Base-by-base conservation (phyloP, 2,329 filamentous ascomycete species). In the Pseudogymnoascus sp. region DNA sequence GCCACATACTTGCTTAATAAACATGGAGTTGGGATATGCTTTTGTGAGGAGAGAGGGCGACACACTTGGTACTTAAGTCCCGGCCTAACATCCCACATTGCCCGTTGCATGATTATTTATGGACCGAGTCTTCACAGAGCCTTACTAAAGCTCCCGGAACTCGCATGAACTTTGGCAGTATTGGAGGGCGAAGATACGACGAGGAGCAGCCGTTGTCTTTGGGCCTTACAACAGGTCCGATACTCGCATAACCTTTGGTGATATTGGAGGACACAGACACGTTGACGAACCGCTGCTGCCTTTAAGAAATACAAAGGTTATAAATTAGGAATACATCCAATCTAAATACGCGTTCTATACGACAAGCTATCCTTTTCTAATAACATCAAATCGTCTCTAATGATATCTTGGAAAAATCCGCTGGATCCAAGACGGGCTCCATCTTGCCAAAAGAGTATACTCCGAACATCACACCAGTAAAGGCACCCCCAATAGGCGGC, bases 381-480 rank as follows among this genome's bases (percentile, higher is more conserved):
- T 55, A 17, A 33, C 33, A 55, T 33, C 29, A 55, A 31, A 55
- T n/a, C 5, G 48, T 17, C 48, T 55, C 27, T 29, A 55, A 33
- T 17, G 48, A 55, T 55, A 55, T 55, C 29, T 55, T 33, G 48
- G 48, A 55, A 12, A 67, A 67, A 25, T 63, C 62, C 13, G 66
- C 66, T 4, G 66, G 58, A 21, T 63, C 65, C 21, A 67, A 59
- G 55, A 63, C 64, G 13, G 38, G 65, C 29, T 64, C 64, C 7
- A 62, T 64, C n/a, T 69, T 67, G 4, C 62, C 36, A 33, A 62
- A 67, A 25, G 64, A 59, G 42, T 67, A 67, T 3, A 66, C 21
- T 2, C 66, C 66, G 5, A 67, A 60, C 65, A 67, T 63, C 58
- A 65, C 63, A 10, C 66, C 66, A 10, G 62, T 62, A 44, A 67